Base-by-base conservation (phyloP, 306 rosid species). In the Lathyrus tuberosus region DNA sequence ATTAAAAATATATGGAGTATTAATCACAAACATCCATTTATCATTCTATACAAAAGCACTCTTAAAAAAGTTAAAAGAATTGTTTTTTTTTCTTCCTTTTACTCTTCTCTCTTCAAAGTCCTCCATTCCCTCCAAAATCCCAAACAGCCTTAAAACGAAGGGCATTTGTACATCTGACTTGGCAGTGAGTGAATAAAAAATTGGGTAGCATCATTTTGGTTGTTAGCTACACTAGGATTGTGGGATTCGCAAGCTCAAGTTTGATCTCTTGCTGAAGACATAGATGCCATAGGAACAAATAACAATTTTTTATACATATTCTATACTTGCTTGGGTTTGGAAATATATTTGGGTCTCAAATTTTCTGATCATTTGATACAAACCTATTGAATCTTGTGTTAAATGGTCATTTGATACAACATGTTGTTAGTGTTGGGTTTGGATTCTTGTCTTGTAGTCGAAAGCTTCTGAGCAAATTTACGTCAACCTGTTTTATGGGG, bases 271-370 rank as follows among this genome's bases (percentile, higher is more conserved):
- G 12, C 31, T 35, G 26, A 20, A 20, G 28, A 42, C 16, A 42
- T 51, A 15, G 9, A 74, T 42, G 46, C 41, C 33, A 16, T 30
- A 17, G 48, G 56, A 33, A 62, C 47, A 54, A 16, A 26, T 47
- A 13, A 46, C 43, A 18, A 17, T 44, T 61, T 42, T 2, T 15
- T 8, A 49, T 52, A 3, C n/a, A 24, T 40, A 26, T 0, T 53
- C 53, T 2, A 16, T 51, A 46, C 37, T 20, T 72, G 15, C 37
- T 18, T 72, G 15, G 46, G 47, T 64, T 15, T 65, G 78, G 57
- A 63, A 73, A 16, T 73, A 26, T 51, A 73, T 26, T 12, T 8
- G 20, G 20, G 41, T 6, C 40, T 14, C 41, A 35, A 42, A 64
- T 41, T 44, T 40, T 53, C 26, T 28, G 37, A 35, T 35, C 2